phyloP scores from a whole-genome alignment of 1,284 basidiomycete genomes.

The Melampsora americana region DNA sequence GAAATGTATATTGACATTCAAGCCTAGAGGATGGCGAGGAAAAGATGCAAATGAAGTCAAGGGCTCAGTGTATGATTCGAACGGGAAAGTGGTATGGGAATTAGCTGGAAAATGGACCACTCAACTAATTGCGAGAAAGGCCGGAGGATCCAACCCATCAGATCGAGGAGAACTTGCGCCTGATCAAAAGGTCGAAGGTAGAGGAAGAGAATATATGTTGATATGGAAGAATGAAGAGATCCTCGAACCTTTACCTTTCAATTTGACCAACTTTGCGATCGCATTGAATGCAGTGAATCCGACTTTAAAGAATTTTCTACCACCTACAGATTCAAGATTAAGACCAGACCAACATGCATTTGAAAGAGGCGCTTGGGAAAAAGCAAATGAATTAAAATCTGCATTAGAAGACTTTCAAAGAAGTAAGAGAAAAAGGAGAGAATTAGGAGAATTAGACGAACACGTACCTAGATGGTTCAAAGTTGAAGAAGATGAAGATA shows the following conservation, averaged over 20 bases:
- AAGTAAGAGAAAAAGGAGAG: slow-evolving; percentile 69
- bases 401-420: slow-evolving; percentile 86
- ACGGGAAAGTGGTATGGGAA: slow-evolving; percentile 72
- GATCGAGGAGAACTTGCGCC: slow-evolving; percentile 66
- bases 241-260: slow-evolving; percentile 72
- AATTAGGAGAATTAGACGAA: slow-evolving; percentile 68
- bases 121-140: slow-evolving; percentile 80
- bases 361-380: slow-evolving; percentile 63
- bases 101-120: slow-evolving; percentile 95
- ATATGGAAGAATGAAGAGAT: slow-evolving; percentile 87
- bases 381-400: slow-evolving; percentile 81
- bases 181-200: slow-evolving; percentile 58
- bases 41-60: slow-evolving; percentile 88
- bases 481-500: slow-evolving; percentile 66
- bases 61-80: slow-evolving; percentile 70
- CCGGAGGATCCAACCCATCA: slow-evolving; percentile 60
- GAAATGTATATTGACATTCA: slow-evolving; percentile 84
- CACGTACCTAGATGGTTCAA: slow-evolving; percentile 68
- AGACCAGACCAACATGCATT: slow-evolving; percentile 94
- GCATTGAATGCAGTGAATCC: slow-evolving; percentile 78
- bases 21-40: slow-evolving; percentile 90
- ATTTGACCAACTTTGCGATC: slow-evolving; percentile 90
- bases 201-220: slow-evolving; percentile 67
- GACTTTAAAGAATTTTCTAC: slow-evolving; percentile 69
- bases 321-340: slow-evolving; percentile 88